Conservation (phyloP, 1,139 yeast genomes). For the Diutina neorugosa region DNA sequence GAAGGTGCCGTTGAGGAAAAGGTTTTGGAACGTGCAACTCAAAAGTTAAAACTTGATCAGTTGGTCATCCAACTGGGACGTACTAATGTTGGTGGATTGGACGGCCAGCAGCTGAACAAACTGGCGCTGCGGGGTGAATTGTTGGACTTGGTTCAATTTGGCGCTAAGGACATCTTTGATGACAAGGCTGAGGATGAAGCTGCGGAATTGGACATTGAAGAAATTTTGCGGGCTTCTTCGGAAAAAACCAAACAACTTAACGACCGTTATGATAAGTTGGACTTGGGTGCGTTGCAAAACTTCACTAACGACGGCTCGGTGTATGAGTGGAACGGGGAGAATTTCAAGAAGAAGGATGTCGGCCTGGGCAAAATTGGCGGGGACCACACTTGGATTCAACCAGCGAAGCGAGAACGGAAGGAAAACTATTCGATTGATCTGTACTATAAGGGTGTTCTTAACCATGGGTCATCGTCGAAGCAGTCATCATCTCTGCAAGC, state of each 20-base stretch:
- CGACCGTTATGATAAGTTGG: conserved; percentile 51
- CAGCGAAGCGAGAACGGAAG: conserved; percentile 68
- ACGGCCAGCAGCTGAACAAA: conserved; percentile 23
- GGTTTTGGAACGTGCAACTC: conserved; percentile 91
- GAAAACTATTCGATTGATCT: conserved; percentile 70
- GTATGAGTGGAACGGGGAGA: conserved; percentile 80
- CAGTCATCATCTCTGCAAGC: conserved; percentile 9
- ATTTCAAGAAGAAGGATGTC: conserved; percentile 53
- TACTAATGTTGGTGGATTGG: conserved; percentile 13
- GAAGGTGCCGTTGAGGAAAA: conserved; percentile 96
- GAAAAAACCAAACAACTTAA: conserved; percentile 50
- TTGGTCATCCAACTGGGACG: conserved; percentile 94
- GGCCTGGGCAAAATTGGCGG: conserved; percentile 22
- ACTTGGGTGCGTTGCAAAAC: conserved; percentile 67
- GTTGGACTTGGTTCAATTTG: conserved; percentile 69
- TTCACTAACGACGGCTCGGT: conserved; percentile 55
- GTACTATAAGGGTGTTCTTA: conserved; percentile 67
- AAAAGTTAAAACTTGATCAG: conserved; percentile 83
- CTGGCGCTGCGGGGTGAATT: conserved; percentile 57
- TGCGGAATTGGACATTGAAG: conserved; percentile 53
- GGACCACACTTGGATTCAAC: conserved; percentile 43
- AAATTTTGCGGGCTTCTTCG: conserved; percentile 49
- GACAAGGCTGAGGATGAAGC: conserved; percentile 12
- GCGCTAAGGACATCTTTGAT: conserved; percentile 55
- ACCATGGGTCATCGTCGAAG: conserved; percentile 43